Percentiles rank a stretch among this genome's conserved stretches.
Conservation (phyloP, 2,329 filamentous ascomycete genomes). For the Teratosphaeria nubilosa region DNA sequence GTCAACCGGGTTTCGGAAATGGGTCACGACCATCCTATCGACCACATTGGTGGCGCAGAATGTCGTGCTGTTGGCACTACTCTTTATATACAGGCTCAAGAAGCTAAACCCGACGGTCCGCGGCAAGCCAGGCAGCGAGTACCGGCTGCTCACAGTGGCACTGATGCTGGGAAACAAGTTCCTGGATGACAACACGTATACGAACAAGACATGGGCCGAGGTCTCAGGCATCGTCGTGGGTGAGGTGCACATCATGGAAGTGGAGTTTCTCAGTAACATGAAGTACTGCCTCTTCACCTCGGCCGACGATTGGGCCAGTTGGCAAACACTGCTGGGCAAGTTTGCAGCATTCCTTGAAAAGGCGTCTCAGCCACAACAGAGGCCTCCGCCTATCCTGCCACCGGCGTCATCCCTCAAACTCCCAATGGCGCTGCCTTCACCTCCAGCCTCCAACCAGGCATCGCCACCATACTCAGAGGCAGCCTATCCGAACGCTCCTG, state of each 20-base stretch:
- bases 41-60: slow-evolving; percentile 96
- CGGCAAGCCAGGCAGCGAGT: slow-evolving; percentile 88
- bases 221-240: slow-evolving; percentile 88
- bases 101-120: slow-evolving; percentile 80
- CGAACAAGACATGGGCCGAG: slow-evolving; percentile 98
- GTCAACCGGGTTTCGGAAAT: slow-evolving; percentile 74
- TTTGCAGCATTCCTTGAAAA: slow-evolving; percentile 77
- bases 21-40: slow-evolving; percentile 80
- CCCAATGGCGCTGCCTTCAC: slow-evolving; percentile 40
- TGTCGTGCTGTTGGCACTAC: slow-evolving; percentile 76
- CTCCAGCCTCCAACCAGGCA: slow-evolving; percentile 40
- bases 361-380: slow-evolving; percentile 40
- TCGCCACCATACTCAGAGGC: slow-evolving; percentile 36
- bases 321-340: slow-evolving; percentile 72
- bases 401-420: slow-evolving; percentile 41
- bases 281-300: slow-evolving; percentile 85
- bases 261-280: slow-evolving; percentile 99
- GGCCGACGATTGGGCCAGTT: slow-evolving; percentile 73
- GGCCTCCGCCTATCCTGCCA: slow-evolving; percentile 31
- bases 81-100: slow-evolving; percentile 91
- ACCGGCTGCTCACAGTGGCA: slow-evolving; percentile 81
- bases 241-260: slow-evolving; percentile 98
- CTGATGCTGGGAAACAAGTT: slow-evolving; percentile 99
- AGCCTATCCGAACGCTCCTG: slow-evolving; percentile 25
- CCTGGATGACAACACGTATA: slow-evolving; percentile 96